Percentiles rank a stretch among this genome's conserved stretches.
phyloP scores from a whole-genome alignment of 768 basidiomycete genomes.

The Strobilomyces confusus region DNA sequence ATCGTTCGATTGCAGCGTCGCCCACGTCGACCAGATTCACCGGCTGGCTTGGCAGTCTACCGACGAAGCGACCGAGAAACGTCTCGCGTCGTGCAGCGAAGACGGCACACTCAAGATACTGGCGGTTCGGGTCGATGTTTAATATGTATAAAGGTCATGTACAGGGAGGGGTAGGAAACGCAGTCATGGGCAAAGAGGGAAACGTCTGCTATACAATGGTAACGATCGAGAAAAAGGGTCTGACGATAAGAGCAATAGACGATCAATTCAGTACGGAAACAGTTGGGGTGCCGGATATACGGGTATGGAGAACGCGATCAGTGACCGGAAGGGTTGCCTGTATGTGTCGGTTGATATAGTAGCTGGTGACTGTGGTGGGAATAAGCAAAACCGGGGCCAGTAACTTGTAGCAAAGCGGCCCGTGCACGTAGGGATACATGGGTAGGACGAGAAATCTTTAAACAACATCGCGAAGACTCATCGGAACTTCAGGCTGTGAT shows the following conservation, averaged over 20 bases:
- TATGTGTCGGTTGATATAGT: slow-evolving; percentile 46
- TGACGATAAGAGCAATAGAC: slow-evolving; percentile 37
- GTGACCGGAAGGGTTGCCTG: slow-evolving; percentile 32
- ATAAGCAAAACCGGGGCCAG: slow-evolving; percentile 32
- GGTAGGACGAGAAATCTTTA: slow-evolving; percentile 45
- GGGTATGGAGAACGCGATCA: slow-evolving; percentile 62
- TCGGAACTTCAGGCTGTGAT: slow-evolving; percentile 81
- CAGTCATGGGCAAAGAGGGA: slow-evolving; percentile 13
- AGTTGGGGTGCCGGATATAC: slow-evolving; percentile 56
- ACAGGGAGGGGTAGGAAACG: slow-evolving; percentile 25
- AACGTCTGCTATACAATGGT: slow-evolving; percentile 67
- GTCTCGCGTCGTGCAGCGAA: slow-evolving; percentile 87
- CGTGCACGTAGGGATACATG: slow-evolving; percentile 81
- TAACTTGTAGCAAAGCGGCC: slow-evolving; percentile 34
- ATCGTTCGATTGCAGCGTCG: slow-evolving; percentile 41
- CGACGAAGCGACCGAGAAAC: slow-evolving; percentile 28
- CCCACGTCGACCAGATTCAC: slow-evolving; percentile 78
- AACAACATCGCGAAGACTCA: slow-evolving; percentile 86
- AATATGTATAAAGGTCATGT: slow-evolving; percentile 34
- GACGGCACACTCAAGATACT: slow-evolving; percentile 86
- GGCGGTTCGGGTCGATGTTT: slow-evolving; percentile 51
- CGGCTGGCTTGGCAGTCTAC: slow-evolving; percentile 74
- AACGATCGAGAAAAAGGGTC: slow-evolving; percentile 36
- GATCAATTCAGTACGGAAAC: slow-evolving; percentile 53
- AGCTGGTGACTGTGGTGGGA: slow-evolving; percentile 43